Conservation (phyloP, 2,329 filamentous ascomycete genomes). For the Microsporum canis region DNA sequence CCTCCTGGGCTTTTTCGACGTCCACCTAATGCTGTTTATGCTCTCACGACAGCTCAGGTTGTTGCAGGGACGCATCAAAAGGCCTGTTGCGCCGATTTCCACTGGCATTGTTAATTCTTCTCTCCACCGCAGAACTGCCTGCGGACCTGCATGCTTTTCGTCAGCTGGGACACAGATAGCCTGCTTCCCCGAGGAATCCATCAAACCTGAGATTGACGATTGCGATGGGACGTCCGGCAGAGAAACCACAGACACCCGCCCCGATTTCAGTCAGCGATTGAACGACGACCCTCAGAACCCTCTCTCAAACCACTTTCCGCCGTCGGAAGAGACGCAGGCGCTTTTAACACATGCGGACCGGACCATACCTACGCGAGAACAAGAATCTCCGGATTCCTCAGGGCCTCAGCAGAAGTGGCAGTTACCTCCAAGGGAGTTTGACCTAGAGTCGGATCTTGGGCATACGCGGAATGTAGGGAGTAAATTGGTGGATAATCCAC, state of each 20-base stretch:
- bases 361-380: background rate
- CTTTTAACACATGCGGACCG: background rate
- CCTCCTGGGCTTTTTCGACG: background rate
- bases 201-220: background rate
- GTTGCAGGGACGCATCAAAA: background rate
- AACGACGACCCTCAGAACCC: background rate
- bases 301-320: background rate
- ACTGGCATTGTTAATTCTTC: background rate
- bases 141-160: background rate
- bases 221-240: background rate
- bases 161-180: background rate
- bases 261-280: background rate
- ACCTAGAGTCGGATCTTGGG: constrained; percentile 34
- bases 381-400: background rate
- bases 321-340: background rate
- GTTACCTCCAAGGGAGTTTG: constrained; percentile 24
- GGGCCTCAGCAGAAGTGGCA: background rate
- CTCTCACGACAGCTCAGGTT: constrained; percentile 2
- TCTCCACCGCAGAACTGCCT: background rate
- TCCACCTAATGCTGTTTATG: constrained; percentile 1
- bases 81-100: background rate
- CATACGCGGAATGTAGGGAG: constrained; percentile 25
- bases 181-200: background rate
- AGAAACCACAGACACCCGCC: background rate
- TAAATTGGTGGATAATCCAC: constrained; percentile 29